Evolutionary conservation across 306 rosid genomes (phyloP), one percentile per base, ranked within the genome.

Genomic region (Lablab purpureus): DNA sequence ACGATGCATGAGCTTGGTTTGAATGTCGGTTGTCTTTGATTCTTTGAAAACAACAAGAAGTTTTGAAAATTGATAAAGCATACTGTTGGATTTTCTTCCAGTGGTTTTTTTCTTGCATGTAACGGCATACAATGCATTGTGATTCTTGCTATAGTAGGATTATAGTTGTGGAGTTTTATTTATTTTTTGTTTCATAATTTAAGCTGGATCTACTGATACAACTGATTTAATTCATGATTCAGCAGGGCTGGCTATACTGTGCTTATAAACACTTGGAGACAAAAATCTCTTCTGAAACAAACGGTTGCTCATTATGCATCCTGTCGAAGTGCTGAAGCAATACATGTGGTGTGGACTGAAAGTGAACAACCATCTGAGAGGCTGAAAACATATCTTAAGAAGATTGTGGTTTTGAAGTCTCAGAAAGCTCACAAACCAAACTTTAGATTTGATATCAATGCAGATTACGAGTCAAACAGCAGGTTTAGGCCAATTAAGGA

Each of bases 221-320:
- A 75, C 45, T 80, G 60, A 30, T 52, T 43, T 41, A 28, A 7
- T 73, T 36, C 19, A 9, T 58, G 69, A 37, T 67, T 68, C 85
- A 85, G 94, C 85, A 85, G 94, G 80, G 88, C 84, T 5, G 84
- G 91, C 50, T 90, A 74, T 70, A 84, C 90, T 4, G 89, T 90
- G 82, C 91, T 87, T 10, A 80, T 87, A 49, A 88, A 85, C 78
- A 83, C 88, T 22, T 88, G 90, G 91, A 90, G 81, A 71, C 83
- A 71, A n/a, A 86, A 84, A 34, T 85, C 88, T 65, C 80, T 75
- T 70, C 83, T 86, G 19, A 81, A 88, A 67, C 81, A 86, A 76
- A 67, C 88, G 4, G 78, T 90, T 59, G 70, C 86, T 30, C 92
- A 83, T 69, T 88, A 85, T 34, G 89, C 89, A 37, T 76, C 88